Base-by-base conservation (phyloP, 257 asterid genomes). In the Ehretia macrophylla region DNA sequence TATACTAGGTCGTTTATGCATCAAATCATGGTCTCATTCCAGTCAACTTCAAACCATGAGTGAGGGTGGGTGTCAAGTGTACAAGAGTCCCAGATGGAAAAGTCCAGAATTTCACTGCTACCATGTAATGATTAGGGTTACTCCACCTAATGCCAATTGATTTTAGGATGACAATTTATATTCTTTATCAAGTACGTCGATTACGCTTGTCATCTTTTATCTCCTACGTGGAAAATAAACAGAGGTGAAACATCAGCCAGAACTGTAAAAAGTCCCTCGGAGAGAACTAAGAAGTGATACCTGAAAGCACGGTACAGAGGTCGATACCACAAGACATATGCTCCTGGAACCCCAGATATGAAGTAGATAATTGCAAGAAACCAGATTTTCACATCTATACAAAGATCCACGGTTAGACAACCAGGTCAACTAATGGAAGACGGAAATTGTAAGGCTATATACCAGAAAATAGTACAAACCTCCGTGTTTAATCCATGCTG, bases 261-360 rank as follows among this genome's bases (percentile, higher is more conserved):
- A 27, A 0, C 40, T 16, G 14, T 8, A 59, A 12, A 21, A 45
- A 1, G 1, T 8, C 6, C 37, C 5, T 38, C 32, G 49, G 32
- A 72, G 40, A 55, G 69, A 37, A 66, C 53, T 32, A 49, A 49
- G 20, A 59, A 64, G 46, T 42, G 74, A 5, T 64, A 83, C 99
- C 97, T 93, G 74, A 83, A 83, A 59, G 96, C 94, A 35, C 95
- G 90, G 75, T 94, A 94, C 62, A 94, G 95, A 59, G 97, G 99
- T 64, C 88, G 95, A 62, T 94, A 94, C 97, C 99, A 94, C 68
- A 90, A 47, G 55, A 90, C 84, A 64, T 94, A 94, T 67, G 93
- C 96, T 62, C 97, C 97, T 5, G 99, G 99, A 66, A 93, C 95
- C 53, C 93, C 99, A 18, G 96, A 51, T 75, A 93, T 83, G 75